Evolutionary conservation across 805 yeast species (phyloP).

Genomic region (Kazachstania martiniae): DNA sequence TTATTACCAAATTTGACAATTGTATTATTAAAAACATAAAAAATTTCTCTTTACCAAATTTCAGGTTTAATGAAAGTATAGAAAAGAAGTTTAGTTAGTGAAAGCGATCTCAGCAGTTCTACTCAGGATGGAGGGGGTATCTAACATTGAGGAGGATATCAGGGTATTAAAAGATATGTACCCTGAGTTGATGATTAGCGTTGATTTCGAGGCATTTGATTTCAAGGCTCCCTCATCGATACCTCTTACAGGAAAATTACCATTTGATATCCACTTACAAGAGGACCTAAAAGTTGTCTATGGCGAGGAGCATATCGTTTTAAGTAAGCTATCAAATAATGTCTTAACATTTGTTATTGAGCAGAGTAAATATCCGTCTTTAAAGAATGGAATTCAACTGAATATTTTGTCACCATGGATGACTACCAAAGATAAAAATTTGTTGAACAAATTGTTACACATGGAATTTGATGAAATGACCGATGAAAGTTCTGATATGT

Average conservation of each 20-base stretch:
- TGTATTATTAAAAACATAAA: too few species aligned
- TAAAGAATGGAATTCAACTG: slow-evolving; percentile 8
- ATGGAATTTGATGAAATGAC: slow-evolving; percentile 28
- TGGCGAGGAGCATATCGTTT: slow-evolving; percentile 3
- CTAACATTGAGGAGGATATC: slow-evolving; percentile 14
- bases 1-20: too few species aligned
- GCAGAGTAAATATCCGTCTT: slow-evolving; percentile 12
- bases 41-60: too few species aligned
- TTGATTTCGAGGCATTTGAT: not conserved
- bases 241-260: slow-evolving; percentile 10
- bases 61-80: too few species aligned
- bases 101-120: too few species aligned
- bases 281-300: slow-evolving; percentile 8
- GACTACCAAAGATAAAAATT: slow-evolving; percentile 6
- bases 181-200: slow-evolving; percentile 17
- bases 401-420: slow-evolving; percentile 28
- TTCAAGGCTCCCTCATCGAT: slow-evolving; percentile 1
- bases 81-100: too few species aligned
- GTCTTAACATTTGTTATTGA: slow-evolving; percentile 9
- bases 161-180: slow-evolving; percentile 22
- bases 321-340: slow-evolving; percentile 10
- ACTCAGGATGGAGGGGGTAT: slow-evolving; percentile 2
- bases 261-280: slow-evolving; percentile 8
- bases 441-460: slow-evolving; percentile 13
- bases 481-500: slow-evolving; percentile 9